Evolutionary conservation across 2,329 filamentous ascomycete species (phyloP), one percentile per base, ranked within the genome.

Genomic region (Trichoderma breve): DNA sequence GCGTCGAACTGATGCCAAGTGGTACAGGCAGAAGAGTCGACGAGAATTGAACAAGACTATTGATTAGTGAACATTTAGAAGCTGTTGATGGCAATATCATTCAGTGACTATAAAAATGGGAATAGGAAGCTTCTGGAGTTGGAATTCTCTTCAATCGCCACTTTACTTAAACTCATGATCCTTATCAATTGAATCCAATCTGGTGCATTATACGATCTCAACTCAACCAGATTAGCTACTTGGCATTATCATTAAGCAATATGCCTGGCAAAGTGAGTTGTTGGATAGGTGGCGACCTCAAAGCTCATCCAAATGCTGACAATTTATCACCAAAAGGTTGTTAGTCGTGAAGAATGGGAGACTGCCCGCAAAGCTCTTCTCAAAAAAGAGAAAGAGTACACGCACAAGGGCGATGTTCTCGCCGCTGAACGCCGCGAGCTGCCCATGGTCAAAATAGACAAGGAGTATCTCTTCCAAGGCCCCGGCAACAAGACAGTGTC

Each of bases 371-470:
- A 79, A 57, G 76, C 75, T 3, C 76, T 82, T 24, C 77, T 83
- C 6, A 71, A 74, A 18, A 81, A 81, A 65, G 80, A 83, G 71
- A 82, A 82, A 67, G 77, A 78, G 21, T 76, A 78, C 30, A 79
- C 77, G 3, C 76, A 74, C 47, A 78, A 78, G 53, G 72, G 71
- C 61, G 78, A 80, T 24, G 75, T 73, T 21, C 76, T 83, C 64
- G 75, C 77, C 6, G 73, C 76, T 0, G 67, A 79, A 36, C 80
- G 80, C 24, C 80, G 78, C 12, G 73, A 80, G 6, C 81, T 86
- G 4, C 82, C 82, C 28, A 81, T 84, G 76, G 81, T 83, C 63
- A 80, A 80, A 36, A 73, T 84, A 24, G 76, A 78, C 34, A 81
- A 82, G 62, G 24, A 75, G 3, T 81, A 82, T 75, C 78, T 73